Percentiles rank a stretch among this genome's conserved stretches.
phyloP scores from a whole-genome alignment of 148 eudicot genomes.

The Chenopodium formosanum region DNA sequence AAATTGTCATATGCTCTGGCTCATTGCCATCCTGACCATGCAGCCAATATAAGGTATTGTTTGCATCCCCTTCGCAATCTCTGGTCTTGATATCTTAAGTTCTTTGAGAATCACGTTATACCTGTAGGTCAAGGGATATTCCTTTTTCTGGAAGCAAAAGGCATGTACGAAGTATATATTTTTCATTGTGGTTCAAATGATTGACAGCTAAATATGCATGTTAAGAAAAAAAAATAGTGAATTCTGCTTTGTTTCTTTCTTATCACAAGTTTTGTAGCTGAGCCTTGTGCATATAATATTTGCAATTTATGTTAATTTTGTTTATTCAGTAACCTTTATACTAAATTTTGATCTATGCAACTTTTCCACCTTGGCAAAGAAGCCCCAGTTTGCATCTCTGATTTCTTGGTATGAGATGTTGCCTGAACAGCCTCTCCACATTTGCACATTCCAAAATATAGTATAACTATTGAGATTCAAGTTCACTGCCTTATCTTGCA shows the following conservation, averaged over 20 bases:
- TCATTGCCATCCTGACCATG: slow-evolving; percentile 67
- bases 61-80: neutral
- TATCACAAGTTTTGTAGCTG: neutral
- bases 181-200: neutral
- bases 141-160: neutral
- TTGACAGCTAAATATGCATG: neutral
- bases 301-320: neutral
- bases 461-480: neutral
- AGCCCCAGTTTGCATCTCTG: neutral
- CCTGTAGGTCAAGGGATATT: neutral
- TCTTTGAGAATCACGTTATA: neutral
- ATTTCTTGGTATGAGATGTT: neutral
- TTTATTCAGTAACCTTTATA: neutral
- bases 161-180: neutral
- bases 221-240: neutral
- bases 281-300: neutral
- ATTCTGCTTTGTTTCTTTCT: neutral
- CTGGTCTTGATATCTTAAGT: neutral
- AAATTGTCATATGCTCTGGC: slow-evolving; percentile 87
- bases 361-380: neutral
- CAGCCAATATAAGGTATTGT: slow-evolving; percentile 78
- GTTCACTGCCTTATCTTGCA: neutral
- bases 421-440: neutral
- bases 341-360: neutral
- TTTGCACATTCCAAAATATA: neutral